phyloP scores from a whole-genome alignment of 2,329 filamentous ascomycete species.

The Berkeleyomyces rouxiae region DNA sequence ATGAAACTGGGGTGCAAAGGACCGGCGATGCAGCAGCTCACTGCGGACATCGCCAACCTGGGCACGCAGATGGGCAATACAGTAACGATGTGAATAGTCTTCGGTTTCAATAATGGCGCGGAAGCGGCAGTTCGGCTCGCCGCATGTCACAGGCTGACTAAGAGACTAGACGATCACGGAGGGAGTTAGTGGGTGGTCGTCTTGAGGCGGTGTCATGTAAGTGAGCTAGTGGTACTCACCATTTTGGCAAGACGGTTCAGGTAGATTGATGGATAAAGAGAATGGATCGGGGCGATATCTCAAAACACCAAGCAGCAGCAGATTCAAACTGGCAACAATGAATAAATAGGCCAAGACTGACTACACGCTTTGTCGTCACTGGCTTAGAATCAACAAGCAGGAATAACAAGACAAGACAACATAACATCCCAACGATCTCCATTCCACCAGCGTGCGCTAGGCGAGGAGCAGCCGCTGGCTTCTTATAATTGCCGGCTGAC shows the following conservation, averaged over 20 bases:
- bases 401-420: neutral
- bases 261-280: neutral
- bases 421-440: neutral
- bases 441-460: neutral
- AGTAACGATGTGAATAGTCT: slow-evolving; percentile 3
- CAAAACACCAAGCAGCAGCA: neutral
- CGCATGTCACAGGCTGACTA: neutral
- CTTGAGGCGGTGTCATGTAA: neutral
- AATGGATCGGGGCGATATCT: neutral
- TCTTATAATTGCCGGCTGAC: neutral
- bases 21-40: slow-evolving; percentile 2
- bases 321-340: too few species aligned
- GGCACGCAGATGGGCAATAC: slow-evolving; percentile 8
- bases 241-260: neutral
- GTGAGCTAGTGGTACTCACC: neutral
- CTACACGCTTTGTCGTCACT: neutral
- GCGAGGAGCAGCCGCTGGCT: neutral
- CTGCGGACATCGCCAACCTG: slow-evolving; percentile 2
- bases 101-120: slow-evolving; percentile 11
- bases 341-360: neutral
- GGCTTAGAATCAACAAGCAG: neutral
- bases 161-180: neutral
- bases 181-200: neutral
- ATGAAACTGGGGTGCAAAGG: neutral
- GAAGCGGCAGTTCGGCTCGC: neutral